A percentile compares a stretch with the other conserved stretches of the same genome.
Conservation (phyloP, 1,284 basidiomycete genomes). For the Papiliotrema nemorosa region DNA sequence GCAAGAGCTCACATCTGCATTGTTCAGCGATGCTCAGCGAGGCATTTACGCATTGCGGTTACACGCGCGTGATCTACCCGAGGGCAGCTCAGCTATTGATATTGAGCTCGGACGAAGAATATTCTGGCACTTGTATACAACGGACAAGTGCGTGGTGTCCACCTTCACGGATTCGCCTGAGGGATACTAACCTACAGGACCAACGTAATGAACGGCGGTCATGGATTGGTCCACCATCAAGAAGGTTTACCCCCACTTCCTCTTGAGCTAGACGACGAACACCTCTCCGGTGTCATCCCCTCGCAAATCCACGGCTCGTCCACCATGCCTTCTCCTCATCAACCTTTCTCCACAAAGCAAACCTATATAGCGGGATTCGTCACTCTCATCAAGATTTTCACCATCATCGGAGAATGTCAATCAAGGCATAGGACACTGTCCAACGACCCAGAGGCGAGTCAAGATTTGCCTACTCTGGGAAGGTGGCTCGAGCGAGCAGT, state of each 20-base stretch:
- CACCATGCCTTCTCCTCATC: conserved; percentile 13
- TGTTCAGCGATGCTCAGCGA: conserved; percentile 20
- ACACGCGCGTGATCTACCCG: conserved; percentile 4
- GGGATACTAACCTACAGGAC: too few species aligned
- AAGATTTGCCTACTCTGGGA: conserved; percentile 1
- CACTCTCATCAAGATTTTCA: conserved; percentile 21
- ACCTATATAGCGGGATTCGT: conserved; percentile 28
- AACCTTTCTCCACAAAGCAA: neutral
- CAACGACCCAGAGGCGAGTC: conserved; percentile 10
- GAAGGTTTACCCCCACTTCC: conserved; percentile 27
- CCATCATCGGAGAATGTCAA: conserved; percentile 24
- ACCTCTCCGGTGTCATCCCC: conserved; percentile 6
- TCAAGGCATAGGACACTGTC: conserved; percentile 22
- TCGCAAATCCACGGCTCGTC: conserved; percentile 4
- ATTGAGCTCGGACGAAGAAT: conserved; percentile 20
- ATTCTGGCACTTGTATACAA: conserved; percentile 29
- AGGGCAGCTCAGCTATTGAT: conserved; percentile 11
- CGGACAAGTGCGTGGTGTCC: conserved; percentile 32
- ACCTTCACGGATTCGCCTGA: too few species aligned
- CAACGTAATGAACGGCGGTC: conserved; percentile 24
- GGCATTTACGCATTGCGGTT: conserved; percentile 21
- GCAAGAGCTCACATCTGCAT: conserved; percentile 11
- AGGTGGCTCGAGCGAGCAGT: conserved; percentile 6
- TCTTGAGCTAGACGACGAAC: conserved; percentile 33
- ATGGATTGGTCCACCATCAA: conserved; percentile 21